phyloP scores from a whole-genome alignment of 768 basidiomycete species.

The Rhodosporidiobolus sp. region DNA sequence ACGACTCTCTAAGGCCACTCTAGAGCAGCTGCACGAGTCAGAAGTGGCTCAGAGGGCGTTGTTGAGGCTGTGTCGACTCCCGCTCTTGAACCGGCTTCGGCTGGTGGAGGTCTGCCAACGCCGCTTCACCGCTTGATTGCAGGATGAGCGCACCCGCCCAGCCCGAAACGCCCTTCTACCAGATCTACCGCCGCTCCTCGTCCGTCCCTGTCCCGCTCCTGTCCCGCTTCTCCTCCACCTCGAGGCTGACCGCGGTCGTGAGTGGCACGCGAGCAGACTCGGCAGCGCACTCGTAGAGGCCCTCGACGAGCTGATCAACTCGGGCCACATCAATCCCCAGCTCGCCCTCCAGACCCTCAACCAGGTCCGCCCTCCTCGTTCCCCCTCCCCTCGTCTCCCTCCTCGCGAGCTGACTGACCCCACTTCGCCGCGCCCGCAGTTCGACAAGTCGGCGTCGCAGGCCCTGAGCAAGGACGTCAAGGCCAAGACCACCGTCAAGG shows the following conservation, averaged over 20 bases:
- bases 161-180: constrained; percentile 67
- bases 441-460: constrained; percentile 92
- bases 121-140: too few relatives aligned
- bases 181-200: constrained; percentile 89
- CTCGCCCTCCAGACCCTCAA: constrained; percentile 97
- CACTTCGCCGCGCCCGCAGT: constrained; percentile 55
- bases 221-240: background rate
- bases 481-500: constrained; percentile 92
- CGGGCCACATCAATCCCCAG: constrained; percentile 93
- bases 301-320: constrained; percentile 95
- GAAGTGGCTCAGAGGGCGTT: too few relatives aligned
- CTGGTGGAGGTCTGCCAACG: background rate
- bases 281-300: constrained; percentile 97
- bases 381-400: background rate
- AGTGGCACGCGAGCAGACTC: constrained; percentile 58
- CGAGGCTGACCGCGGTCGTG: background rate
- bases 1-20: too few relatives aligned
- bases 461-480: constrained; percentile 91
- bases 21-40: too few relatives aligned
- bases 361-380: constrained; percentile 61
- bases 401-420: background rate
- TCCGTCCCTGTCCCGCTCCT: constrained; percentile 53
- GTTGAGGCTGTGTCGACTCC: too few relatives aligned
- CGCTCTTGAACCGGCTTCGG: background rate
- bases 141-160: constrained; percentile 8